A percentile compares a stretch with the other conserved stretches of the same genome.
These are phyloP conservation scores for Conringia planisiliqua DNA, from an alignment of 345 rosid genomes.

Conservation along the genomic window DNA sequence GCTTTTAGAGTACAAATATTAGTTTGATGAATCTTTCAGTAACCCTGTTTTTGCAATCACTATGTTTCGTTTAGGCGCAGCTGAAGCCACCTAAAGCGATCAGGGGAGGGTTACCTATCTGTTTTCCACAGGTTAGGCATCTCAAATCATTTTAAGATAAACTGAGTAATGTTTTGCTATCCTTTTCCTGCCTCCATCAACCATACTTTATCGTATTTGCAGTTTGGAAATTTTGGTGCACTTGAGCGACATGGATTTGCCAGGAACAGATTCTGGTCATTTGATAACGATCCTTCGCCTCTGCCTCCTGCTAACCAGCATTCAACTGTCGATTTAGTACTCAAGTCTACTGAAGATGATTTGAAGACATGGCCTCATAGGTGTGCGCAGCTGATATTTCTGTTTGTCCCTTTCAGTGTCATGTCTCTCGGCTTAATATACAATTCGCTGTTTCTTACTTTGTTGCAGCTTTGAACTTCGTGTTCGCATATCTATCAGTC, in stretches of 20 bases:
- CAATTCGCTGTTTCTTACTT: background rate
- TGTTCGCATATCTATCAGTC: conserved; percentile 66
- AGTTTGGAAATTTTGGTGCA: conserved; percentile 82
- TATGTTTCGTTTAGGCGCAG: conserved; percentile 44
- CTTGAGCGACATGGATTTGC: conserved; percentile 93
- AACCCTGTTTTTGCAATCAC: background rate
- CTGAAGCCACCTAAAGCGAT: conserved; percentile 67
- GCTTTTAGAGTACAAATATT: background rate
- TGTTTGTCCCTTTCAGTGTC: background rate
- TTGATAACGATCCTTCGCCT: conserved; percentile 77
- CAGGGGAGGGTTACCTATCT: conserved; percentile 76
- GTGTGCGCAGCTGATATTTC: conserved; percentile 32
- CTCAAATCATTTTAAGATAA: conserved; percentile 7
- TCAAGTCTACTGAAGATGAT: conserved; percentile 78
- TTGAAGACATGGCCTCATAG: conserved; percentile 74
- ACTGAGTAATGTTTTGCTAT: background rate
- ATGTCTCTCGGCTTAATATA: background rate
- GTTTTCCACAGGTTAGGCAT: conserved; percentile 80
- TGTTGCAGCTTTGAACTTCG: conserved; percentile 83
- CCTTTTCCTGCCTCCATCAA: background rate
- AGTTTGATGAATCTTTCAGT: background rate
- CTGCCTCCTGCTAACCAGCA: conserved; percentile 61
- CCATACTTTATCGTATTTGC: background rate
- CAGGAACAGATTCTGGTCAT: conserved; percentile 70
- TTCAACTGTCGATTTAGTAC: conserved; percentile 72